Evolutionary conservation across 176 grass and related monocot species (phyloP), one percentile per base, ranked within the genome.

Genomic region (Aechmea fasciata): DNA sequence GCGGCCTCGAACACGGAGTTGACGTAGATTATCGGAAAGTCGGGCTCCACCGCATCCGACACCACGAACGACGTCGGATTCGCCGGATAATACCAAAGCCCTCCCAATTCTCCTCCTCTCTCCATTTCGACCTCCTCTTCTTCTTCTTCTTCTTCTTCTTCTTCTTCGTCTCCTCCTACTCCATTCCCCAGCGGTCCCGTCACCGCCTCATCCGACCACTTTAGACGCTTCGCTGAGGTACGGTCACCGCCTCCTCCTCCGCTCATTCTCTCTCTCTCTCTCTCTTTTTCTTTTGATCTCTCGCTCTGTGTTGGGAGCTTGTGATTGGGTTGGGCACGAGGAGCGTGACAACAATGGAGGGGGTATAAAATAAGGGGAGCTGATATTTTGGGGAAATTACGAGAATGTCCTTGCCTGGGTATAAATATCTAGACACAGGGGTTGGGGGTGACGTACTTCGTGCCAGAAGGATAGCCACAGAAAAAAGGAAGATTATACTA

Each of bases 1-100:
- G 94, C 79, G 41, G 74, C 79, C 82, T 99, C 94, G 47, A 99
- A 99, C 15, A 88, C 94, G 14, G 94, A 78, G 83, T 99, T 99
- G 77, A 99, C 94, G 81, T 99, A 99, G 68, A 99, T 99, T 61
- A 99, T 66, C 19, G 94, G 89, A 75, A 77, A 93, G 62, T 99
- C 94, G 0, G 77, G 74, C 50, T 99, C 89, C 29, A 84, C 48
- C 24, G 94, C 94, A 80, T 99, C 94, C 2, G 83, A 69, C 54
- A 93, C 94, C 11, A 99, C 84, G 81, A 99, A 90, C 70, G 94
- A 65, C 4, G 89, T 79, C 15, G 84, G 79, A 69, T 53, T 65
- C 66, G 64, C n/a, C 65, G 80, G 80, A 25, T 69, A 81, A 49
- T 73, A 28, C 57, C 70, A 85, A 11, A 80, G n/a, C 2, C 62